Evolutionary conservation across 1,284 basidiomycete genomes (phyloP).

Genomic region (Ganoderma lingzhi): DNA sequence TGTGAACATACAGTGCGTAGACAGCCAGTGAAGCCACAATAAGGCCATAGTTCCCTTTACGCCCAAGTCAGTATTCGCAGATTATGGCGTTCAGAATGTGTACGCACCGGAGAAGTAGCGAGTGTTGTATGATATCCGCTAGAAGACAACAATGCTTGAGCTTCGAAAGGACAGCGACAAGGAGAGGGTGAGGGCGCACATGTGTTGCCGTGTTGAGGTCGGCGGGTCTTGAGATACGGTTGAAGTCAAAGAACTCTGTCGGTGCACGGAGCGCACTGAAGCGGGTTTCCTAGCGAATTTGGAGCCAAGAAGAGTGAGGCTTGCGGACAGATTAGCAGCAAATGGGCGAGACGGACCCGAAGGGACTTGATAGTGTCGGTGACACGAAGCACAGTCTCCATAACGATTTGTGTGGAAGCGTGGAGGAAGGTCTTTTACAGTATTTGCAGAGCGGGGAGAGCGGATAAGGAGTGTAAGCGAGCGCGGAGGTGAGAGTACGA

Average conservation of each 20-base stretch:
- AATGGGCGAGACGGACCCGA: conserved; percentile 55
- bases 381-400: conserved; percentile 69
- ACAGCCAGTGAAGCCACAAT: conserved; percentile 85
- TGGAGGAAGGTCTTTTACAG: neutral
- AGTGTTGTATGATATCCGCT: conserved; percentile 96
- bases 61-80: neutral
- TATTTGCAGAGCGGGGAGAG: conserved; percentile 18
- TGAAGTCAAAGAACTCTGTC: conserved; percentile 89
- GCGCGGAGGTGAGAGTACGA: conserved; percentile 24
- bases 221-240: conserved; percentile 85
- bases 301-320: conserved; percentile 12
- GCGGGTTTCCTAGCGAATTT: conserved; percentile 73
- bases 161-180: neutral
- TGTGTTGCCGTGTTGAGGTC: conserved; percentile 76
- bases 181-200: conserved; percentile 49
- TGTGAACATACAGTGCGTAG: conserved; percentile 82
- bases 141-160: conserved; percentile 15
- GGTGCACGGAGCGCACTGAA: conserved; percentile 85
- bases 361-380: conserved; percentile 78
- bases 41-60: conserved; percentile 85
- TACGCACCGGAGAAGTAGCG: conserved; percentile 84
- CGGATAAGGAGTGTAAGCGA: conserved; percentile 15
- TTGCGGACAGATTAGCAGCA: conserved; percentile 1
- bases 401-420: conserved; percentile 38
- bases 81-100: neutral